Conservation (phyloP, 73 alveolate species). For the Blepharisma japonicum region DNA sequence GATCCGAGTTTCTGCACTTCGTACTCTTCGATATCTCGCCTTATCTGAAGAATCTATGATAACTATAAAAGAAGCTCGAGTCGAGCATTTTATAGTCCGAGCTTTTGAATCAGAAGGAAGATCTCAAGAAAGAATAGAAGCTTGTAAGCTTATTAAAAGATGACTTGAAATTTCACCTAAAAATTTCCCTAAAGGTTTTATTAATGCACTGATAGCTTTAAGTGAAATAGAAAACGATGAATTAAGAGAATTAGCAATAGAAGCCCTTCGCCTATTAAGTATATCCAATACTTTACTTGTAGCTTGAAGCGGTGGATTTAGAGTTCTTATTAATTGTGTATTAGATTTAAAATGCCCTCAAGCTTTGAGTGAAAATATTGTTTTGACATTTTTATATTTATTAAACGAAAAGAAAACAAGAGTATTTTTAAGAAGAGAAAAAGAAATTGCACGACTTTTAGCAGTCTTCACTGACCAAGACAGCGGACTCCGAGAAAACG, state of each 20-base stretch:
- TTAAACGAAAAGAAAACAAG: conserved; percentile 14
- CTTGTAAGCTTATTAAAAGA: conserved; percentile 26
- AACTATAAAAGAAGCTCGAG: background rate
- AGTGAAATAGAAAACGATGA: conserved; percentile 28
- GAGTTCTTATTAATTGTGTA: background rate
- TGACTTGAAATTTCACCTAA: conserved; percentile 27
- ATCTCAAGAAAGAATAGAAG: conserved; percentile 22
- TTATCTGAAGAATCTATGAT: background rate
- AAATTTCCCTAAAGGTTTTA: conserved; percentile 12
- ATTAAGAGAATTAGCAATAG: conserved; percentile 17
- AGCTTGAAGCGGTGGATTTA: conserved; percentile 24
- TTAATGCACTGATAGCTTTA: background rate
- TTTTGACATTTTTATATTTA: conserved; percentile 15
- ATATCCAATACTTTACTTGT: background rate
- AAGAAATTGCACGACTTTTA: conserved; percentile 2
- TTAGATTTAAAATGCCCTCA: conserved; percentile 21
- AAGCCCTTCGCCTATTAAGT: background rate
- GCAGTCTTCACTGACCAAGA: conserved; percentile 30
- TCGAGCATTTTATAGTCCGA: conserved; percentile 1
- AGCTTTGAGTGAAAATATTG: conserved; percentile 19
- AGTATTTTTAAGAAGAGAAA: background rate
- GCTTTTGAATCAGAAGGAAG: conserved; percentile 16
- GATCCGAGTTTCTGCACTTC: background rate
- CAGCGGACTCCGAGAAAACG: conserved; percentile 16
- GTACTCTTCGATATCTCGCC: background rate